Percentiles rank a stretch among this genome's conserved stretches.
These are phyloP conservation scores for Knoxdaviesia capensis DNA, from an alignment of 2,329 filamentous ascomycete species.

Conservation along the genomic window DNA sequence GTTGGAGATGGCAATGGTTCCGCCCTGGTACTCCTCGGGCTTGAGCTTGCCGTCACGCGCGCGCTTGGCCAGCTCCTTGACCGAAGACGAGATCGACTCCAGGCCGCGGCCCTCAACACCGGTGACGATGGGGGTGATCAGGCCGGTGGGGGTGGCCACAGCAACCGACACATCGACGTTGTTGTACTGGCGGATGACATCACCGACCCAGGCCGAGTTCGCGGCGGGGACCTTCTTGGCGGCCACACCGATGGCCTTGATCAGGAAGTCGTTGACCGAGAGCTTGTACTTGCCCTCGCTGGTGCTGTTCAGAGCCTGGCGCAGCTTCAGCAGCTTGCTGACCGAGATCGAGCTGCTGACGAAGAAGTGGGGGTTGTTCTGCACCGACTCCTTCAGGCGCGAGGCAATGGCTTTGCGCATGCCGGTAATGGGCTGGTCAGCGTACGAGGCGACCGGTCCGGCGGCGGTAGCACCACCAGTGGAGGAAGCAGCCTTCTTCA, in stretches of 20 bases:
- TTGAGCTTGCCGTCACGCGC: constrained; percentile 95
- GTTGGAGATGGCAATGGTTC: constrained; percentile 98
- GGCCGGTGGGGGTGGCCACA: constrained; percentile 75
- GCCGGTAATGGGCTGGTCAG: constrained; percentile 65
- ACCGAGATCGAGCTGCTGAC: constrained; percentile 84
- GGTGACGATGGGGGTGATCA: constrained; percentile 95
- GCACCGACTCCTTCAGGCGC: constrained; percentile 73
- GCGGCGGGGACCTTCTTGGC: constrained; percentile 86
- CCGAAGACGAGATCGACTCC: constrained; percentile 64
- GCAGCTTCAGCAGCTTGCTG: constrained; percentile 87
- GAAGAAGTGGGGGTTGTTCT: constrained; percentile 96
- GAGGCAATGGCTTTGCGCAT: constrained; percentile 98
- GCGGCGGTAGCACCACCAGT: constrained; percentile 27
- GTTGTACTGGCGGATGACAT: constrained; percentile 82
- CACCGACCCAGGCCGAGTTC: constrained; percentile 89
- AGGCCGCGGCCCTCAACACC: constrained; percentile 75
- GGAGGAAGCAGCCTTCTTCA: constrained; percentile 63
- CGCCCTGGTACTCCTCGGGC: constrained; percentile 97
- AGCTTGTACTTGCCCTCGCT: constrained; percentile 94
- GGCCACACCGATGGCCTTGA: constrained; percentile 83
- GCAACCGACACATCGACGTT: constrained; percentile 89
- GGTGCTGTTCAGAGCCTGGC: constrained; percentile 75
- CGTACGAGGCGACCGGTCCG: constrained; percentile 46
- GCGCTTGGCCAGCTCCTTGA: constrained; percentile 95
- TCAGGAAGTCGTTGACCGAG: constrained; percentile 98